phyloP scores from a whole-genome alignment of 805 yeast species.

The Scheffersomyces stipitis region DNA sequence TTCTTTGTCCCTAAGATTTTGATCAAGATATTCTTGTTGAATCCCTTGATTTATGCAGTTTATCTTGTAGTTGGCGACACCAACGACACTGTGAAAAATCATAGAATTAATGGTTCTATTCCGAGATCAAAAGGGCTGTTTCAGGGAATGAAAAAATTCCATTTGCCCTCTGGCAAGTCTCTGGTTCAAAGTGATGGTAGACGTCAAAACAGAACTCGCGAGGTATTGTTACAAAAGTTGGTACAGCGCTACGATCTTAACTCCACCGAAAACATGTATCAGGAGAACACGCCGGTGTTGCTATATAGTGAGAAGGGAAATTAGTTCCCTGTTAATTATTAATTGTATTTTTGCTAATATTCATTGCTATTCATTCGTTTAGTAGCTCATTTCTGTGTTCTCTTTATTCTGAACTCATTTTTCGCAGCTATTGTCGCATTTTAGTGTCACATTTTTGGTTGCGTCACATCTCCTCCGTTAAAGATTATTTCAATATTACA shows the following conservation, averaged over 20 bases:
- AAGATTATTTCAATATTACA: too few relatives aligned
- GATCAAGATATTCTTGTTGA: slow-evolving; percentile 10
- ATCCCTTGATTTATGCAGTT: background rate
- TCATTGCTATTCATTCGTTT: too few relatives aligned
- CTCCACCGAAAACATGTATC: background rate
- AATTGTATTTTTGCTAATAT: too few relatives aligned
- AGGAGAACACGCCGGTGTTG: background rate
- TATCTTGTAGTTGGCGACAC: too few relatives aligned
- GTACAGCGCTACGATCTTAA: slow-evolving; percentile 6
- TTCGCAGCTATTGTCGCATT: too few relatives aligned
- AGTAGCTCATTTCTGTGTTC: too few relatives aligned
- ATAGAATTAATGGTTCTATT: background rate
- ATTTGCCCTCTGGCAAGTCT: slow-evolving; percentile 3
- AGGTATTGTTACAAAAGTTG: slow-evolving; percentile 5
- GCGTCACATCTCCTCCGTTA: too few relatives aligned
- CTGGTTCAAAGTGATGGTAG: too few relatives aligned
- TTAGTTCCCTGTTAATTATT: too few relatives aligned
- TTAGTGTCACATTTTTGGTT: too few relatives aligned
- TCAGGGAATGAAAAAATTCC: slow-evolving; percentile 13
- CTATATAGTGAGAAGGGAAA: background rate
- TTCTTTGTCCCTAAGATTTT: slow-evolving; percentile 22
- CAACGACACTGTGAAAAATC: background rate
- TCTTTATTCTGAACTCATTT: too few relatives aligned
- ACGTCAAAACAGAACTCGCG: slow-evolving; percentile 1
- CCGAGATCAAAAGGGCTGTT: slow-evolving; percentile 2